Evolutionary conservation across 768 basidiomycete species (phyloP), one percentile per base, ranked within the genome.

Genomic region (Coprinellus aureogranulatus): DNA sequence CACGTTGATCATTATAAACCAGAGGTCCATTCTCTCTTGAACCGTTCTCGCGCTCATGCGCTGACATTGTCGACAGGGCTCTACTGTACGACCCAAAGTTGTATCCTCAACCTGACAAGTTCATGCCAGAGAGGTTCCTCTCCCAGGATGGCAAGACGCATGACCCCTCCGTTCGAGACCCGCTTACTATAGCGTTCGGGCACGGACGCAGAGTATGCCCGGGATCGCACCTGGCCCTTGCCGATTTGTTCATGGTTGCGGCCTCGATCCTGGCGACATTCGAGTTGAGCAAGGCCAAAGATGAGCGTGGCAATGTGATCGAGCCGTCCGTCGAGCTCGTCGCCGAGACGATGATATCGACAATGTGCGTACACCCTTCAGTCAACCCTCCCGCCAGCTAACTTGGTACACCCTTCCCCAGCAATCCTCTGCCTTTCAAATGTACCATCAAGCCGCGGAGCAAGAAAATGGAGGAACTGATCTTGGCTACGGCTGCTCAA

Each of bases 121-220:
- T 78, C 63, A 71, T 69, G 6, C 82, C 82, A 6, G 78, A 75
- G 28, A 75, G 82, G 10, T 82, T 77, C 68, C 65, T 81, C 20
- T 54, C 54, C n/a, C 61, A 71, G 16, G 70, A 79, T 54, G 77
- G 75, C 20, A 64, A 75, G 4, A 60, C 72, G 53, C 64, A 66
- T 16, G 64, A 70, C 1, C 22, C 31, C 14, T 18, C 9, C 8
- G 70, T 76, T 23, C 46, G 37, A 1, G 77, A 80, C 53, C 72
- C 82, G 22, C 64, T 69, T 44, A 59, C 67, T 6, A 34, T 34
- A 6, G 34, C 34, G 34, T 34, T 34, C 14, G 34, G 34, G 34
- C 14, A 6, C 12, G 22, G 27, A n/a, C 14, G 23, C 49, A 71
- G 70, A 27, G 62, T 68, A 20, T 73, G 72, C 56, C 69, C 70